Conservation (phyloP, 2,329 filamentous ascomycete genomes). For the Neurospora crassa region DNA sequence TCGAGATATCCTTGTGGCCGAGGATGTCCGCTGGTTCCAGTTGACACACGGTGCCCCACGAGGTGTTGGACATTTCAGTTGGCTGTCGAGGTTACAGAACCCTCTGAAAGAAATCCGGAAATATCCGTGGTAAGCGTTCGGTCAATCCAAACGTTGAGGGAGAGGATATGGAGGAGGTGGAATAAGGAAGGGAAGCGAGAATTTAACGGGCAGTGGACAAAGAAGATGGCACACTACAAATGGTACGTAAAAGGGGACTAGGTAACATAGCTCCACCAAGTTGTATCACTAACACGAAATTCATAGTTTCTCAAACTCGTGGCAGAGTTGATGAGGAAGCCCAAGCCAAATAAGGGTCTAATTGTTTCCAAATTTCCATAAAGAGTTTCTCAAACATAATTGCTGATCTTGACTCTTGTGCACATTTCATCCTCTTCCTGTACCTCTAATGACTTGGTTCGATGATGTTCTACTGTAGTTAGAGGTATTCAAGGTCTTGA, state of each 20-base stretch:
- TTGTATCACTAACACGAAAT: background rate
- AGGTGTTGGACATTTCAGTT: slow-evolving; percentile 9
- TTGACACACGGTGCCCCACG: background rate
- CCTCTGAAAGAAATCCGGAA: slow-evolving; percentile 4
- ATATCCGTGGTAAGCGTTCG: background rate
- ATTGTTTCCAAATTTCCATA: background rate
- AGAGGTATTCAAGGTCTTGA: background rate
- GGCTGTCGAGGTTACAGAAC: slow-evolving; percentile 11
- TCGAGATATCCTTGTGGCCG: slow-evolving; percentile 6
- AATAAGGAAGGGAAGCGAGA: too few relatives aligned
- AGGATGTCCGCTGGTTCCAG: slow-evolving; percentile 19
- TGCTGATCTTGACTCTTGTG: background rate
- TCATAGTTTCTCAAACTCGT: background rate
- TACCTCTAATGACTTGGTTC: background rate
- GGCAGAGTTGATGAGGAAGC: background rate
- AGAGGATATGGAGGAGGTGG: too few relatives aligned
- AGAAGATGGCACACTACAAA: too few relatives aligned
- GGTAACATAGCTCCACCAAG: background rate
- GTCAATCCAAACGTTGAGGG: background rate
- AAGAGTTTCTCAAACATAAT: background rate
- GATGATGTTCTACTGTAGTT: background rate
- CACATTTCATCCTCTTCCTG: background rate
- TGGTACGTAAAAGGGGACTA: background rate
- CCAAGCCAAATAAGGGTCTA: background rate
- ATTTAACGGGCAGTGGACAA: too few relatives aligned